Percentiles rank a stretch among this genome's conserved stretches.
These are phyloP conservation scores for Cutaneotrichosporon sp. DNA, from an alignment of 1,284 basidiomycete species.

Conservation along the genomic window DNA sequence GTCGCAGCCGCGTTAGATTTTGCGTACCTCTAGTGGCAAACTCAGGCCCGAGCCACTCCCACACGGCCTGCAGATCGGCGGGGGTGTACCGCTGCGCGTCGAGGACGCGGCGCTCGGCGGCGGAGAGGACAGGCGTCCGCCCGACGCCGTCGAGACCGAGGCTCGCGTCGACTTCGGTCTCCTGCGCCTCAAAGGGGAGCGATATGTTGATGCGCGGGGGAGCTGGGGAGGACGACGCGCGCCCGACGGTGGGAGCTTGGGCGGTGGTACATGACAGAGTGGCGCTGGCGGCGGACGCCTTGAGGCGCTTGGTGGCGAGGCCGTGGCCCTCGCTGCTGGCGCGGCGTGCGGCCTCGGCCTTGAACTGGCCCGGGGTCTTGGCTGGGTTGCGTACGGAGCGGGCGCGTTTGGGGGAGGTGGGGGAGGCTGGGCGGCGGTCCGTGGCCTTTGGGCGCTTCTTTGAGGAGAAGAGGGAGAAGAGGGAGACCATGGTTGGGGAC, in stretches of 20 bases:
- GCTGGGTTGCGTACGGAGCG: conserved; percentile 10
- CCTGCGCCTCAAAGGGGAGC: conserved; percentile 21
- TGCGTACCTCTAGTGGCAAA: conserved; percentile 33
- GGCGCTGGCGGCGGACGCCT: background rate
- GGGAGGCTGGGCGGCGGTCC: conserved; percentile 5
- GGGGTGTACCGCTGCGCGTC: conserved; percentile 27
- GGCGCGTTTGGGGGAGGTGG: conserved; percentile 15
- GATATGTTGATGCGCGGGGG: conserved; percentile 23
- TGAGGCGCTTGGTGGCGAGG: background rate
- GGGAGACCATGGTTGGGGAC: conserved; percentile 36
- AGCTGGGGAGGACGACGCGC: background rate
- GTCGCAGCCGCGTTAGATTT: background rate
- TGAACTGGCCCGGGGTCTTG: background rate
- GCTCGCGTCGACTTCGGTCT: conserved; percentile 5
- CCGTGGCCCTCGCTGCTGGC: conserved; percentile 23
- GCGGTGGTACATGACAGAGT: background rate
- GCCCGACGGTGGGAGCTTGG: background rate
- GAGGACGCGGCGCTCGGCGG: conserved; percentile 32
- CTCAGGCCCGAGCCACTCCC: conserved; percentile 40
- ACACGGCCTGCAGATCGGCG: conserved; percentile 33
- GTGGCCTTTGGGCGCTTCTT: conserved; percentile 33
- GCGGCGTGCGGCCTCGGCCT: conserved; percentile 16
- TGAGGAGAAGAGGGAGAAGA: conserved; percentile 38
- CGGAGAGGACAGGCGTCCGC: conserved; percentile 24
- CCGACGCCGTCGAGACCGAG: conserved; percentile 37